These are phyloP conservation scores for Kentomonas sorsogonicus DNA, from an alignment of 208 protist species.

Conservation along the genomic window DNA sequence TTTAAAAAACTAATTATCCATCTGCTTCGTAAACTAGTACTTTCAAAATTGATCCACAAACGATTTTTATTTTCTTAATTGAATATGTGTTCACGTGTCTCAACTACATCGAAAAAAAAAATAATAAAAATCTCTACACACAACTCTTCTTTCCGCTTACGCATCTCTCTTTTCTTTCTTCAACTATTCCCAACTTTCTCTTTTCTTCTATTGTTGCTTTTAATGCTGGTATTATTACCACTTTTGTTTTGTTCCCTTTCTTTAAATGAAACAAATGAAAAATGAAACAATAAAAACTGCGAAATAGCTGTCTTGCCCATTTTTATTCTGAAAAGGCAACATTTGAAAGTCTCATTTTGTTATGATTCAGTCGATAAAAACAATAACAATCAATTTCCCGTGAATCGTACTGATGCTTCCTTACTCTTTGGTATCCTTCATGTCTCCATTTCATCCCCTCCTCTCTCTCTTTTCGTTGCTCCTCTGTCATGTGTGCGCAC, in stretches of 20 bases:
- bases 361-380: no score
- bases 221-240: background rate
- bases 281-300: background rate
- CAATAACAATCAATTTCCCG: no score
- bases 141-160: no score
- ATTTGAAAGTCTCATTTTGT: no score
- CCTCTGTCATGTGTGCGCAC: no score
- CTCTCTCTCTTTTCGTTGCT: no score
- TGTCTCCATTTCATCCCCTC: no score
- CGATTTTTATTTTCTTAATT: background rate
- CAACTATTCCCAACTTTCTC: background rate
- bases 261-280: background rate
- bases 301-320: no score
- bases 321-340: no score
- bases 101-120: conserved; percentile 8
- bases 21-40: conserved; percentile 1
- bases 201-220: background rate
- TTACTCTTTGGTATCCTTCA: no score
- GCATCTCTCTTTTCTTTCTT: conserved; percentile 1
- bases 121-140: background rate
- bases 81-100: conserved; percentile 7
- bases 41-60: background rate
- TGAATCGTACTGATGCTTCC: no score
- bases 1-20: conserved; percentile 4
- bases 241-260: conserved; percentile 3